These are phyloP conservation scores for Orbilia blumenaviensis DNA, from an alignment of 2,329 filamentous ascomycete species.

Conservation along the genomic window DNA sequence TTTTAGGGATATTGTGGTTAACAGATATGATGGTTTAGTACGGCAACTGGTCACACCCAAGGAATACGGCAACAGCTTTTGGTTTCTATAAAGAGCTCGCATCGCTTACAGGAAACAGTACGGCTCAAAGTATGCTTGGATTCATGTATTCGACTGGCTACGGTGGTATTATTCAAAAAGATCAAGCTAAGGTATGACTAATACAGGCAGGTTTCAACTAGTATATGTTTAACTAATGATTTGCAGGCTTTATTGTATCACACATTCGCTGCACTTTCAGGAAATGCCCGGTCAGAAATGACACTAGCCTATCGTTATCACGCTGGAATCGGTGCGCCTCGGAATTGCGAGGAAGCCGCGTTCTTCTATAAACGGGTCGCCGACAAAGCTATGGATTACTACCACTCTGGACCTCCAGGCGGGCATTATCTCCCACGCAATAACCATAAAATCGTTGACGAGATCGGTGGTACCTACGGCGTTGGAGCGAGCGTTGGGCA, in stretches of 20 bases:
- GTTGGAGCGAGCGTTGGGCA: conserved; percentile 92
- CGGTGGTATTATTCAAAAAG: conserved; percentile 78
- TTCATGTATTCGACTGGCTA: conserved; percentile 96
- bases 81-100: conserved; percentile 82
- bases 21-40: conserved; percentile 63
- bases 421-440: conserved; percentile 80
- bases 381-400: conserved; percentile 89
- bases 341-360: conserved; percentile 83
- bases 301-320: conserved; percentile 87
- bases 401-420: conserved; percentile 87
- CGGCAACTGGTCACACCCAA: conserved; percentile 88
- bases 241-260: conserved; percentile 81
- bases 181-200: conserved; percentile 75
- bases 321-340: conserved; percentile 81
- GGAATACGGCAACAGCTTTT: conserved; percentile 81
- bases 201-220: background rate
- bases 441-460: conserved; percentile 86
- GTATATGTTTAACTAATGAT: background rate
- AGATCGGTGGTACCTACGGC: conserved; percentile 90
- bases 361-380: conserved; percentile 93
- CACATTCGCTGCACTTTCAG: conserved; percentile 86
- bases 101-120: conserved; percentile 80
- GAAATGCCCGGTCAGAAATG: conserved; percentile 89
- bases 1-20: background rate
- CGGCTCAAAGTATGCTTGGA: conserved; percentile 93